Base-by-base conservation (phyloP, 129 eudicot genomes). In the Sambucus nigra region DNA sequence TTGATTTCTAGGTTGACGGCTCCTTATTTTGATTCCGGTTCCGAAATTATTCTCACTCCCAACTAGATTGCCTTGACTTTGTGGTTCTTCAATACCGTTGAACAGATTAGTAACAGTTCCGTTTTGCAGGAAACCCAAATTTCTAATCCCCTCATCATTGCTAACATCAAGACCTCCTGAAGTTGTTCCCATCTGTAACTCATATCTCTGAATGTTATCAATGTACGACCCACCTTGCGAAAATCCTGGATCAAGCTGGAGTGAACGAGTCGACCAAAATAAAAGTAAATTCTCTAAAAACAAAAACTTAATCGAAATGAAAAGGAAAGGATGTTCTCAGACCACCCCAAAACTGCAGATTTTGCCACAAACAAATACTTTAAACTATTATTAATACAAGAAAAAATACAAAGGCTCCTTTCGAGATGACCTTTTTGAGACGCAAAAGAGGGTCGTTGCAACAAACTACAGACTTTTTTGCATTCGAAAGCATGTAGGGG, bases 1-100 rank as follows among this genome's bases (percentile, higher is more conserved):
- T 53, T 47, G 64, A 32, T 47, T 78, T 7, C 9, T 22, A 33
- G 8, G 18, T 10, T 25, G 68, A 21, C 71, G 81, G 19, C 61
- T 0, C 73, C 76, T 71, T 33, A 68, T 17, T 41, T 54, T 59
- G 46, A 80, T 75, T 59, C 76, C 77, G 42, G 75, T 67, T 22
- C 54, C 66, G 49, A 63, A 17, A 31, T 7, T 1, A 8, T 51
- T 21, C 32, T 25, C 61, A 42, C 22, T 48, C 7, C 39, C 67
- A 16, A 55, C 53, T 23, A 64, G 61, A 61, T 39, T 48, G 44
- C 40, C 59, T 22, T 39, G 0, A 17, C 49, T 44, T 46, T 24
- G 25, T 24, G 65, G 14, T 16, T 23, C 61, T 1, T 48, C 66
- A 8, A 42, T 11, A 57, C 56, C 42, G 9, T 35, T 56, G 31